These are phyloP conservation scores for Oryza brachyantha DNA, from an alignment of 176 grass and related monocot species.

Conservation along the genomic window DNA sequence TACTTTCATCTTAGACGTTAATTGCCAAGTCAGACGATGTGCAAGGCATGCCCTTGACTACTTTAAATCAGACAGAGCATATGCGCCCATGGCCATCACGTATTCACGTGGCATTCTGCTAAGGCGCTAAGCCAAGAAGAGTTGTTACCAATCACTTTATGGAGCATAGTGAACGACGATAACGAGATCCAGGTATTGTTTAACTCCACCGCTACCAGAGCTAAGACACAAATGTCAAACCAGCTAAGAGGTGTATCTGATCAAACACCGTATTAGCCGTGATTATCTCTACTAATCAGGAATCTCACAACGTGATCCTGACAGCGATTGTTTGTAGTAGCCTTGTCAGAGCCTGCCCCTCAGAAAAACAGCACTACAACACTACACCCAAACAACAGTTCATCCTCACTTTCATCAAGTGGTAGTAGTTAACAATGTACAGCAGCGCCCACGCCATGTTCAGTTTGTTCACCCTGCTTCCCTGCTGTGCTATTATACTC, in stretches of 20 bases:
- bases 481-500: not conserved
- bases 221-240: not conserved
- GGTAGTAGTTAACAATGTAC: conserved; percentile 2
- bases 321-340: conserved; percentile 25
- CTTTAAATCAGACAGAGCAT: no score
- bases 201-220: not conserved
- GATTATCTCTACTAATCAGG: conserved; percentile 17
- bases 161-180: not conserved
- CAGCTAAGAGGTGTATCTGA: not conserved
- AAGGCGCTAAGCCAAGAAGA: no score
- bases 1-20: no score
- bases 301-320: conserved; percentile 39
- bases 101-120: no score
- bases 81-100: no score
- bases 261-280: not conserved
- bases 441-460: no score
- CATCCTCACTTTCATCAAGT: conserved; percentile 30
- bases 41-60: no score
- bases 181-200: not conserved
- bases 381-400: conserved; percentile 7
- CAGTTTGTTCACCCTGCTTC: not conserved
- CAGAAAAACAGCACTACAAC: not conserved
- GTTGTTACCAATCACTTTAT: no score
- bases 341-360: conserved; percentile 36
- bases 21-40: no score